These are phyloP conservation scores for Musa acuminata DNA, from an alignment of 176 grass and related monocot species.

Conservation along the genomic window DNA sequence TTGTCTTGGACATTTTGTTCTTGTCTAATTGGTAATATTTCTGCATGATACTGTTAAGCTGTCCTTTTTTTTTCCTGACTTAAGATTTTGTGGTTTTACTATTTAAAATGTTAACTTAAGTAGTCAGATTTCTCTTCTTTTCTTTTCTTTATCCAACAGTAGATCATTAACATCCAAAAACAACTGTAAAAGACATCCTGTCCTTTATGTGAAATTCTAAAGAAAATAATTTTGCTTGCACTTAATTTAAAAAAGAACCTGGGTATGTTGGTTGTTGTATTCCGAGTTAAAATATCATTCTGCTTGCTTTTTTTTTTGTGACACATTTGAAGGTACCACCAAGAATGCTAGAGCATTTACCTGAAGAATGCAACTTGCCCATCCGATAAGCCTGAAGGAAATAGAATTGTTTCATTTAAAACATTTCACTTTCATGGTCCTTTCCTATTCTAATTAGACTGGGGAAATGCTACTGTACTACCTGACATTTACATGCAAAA, in stretches of 20 bases:
- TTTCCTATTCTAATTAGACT: too few species aligned
- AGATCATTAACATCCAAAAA: background rate
- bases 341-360: too few species aligned
- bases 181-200: background rate
- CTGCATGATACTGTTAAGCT: background rate
- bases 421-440: too few species aligned
- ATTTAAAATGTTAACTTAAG: background rate
- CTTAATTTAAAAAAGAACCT: too few species aligned
- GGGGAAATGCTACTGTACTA: background rate
- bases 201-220: background rate
- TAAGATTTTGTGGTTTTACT: background rate
- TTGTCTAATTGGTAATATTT: slow-evolving; percentile 59
- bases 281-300: too few species aligned
- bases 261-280: too few species aligned
- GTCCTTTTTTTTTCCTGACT: background rate
- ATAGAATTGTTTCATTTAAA: too few species aligned
- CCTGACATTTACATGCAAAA: background rate
- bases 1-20: slow-evolving; percentile 98
- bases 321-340: too few species aligned
- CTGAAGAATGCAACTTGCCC: too few species aligned
- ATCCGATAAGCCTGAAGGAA: too few species aligned
- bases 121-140: background rate
- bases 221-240: too few species aligned
- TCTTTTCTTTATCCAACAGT: background rate
- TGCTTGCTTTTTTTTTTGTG: too few species aligned